Base-by-base conservation (phyloP, 495 filamentous ascomycete genomes). In the Cetradonia linearis region DNA sequence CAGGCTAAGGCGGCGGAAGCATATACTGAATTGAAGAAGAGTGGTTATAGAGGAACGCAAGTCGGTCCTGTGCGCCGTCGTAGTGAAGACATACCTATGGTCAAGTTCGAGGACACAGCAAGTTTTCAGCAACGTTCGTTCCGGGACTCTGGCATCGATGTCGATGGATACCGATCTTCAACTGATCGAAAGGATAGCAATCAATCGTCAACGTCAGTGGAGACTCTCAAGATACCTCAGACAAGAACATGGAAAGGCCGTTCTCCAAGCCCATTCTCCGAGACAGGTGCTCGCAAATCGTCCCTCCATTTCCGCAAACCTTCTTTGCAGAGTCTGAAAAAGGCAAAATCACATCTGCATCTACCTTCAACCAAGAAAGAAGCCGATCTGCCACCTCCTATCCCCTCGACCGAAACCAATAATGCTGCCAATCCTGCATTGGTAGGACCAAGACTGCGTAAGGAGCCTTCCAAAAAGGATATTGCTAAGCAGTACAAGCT, bases 1-100 rank as follows among this genome's bases (percentile, higher is more conserved):
- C 73, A 80, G 27, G 70, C 65, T 18, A 78, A 75, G 63, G 82
- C 78, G 1, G 78, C 82, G 66, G 68, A 69, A 59, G 76, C 79
- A 0, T 88, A 88, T 67, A 77, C 78, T 7, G 76, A 83, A 66
- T 67, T 86, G 60, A 87, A 88, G 71, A 73, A 75, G 59, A 70
- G 71, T 13, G 83, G 83, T 0, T 82, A 81, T 56, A 72, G 79
- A 61, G 76, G 75, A 14, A 76, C 77, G 5, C 62, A 66, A 18
- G 46, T 25, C 14, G 55, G 48, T 36, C 28, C 18, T 20, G 9
- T 40, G 3, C 49, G 42, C 13, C 46, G 38, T 4, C 52, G 14
- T 18, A 61, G 23, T 28, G 40, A 42, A 23, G 50, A 54, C 14
- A 23, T 46, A 23, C 63, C 58, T 37, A 40, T 46, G 20, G 52